These are phyloP conservation scores for Schizosaccharomyces lindneri DNA, from an alignment of 805 yeast genomes.

Conservation along the genomic window DNA sequence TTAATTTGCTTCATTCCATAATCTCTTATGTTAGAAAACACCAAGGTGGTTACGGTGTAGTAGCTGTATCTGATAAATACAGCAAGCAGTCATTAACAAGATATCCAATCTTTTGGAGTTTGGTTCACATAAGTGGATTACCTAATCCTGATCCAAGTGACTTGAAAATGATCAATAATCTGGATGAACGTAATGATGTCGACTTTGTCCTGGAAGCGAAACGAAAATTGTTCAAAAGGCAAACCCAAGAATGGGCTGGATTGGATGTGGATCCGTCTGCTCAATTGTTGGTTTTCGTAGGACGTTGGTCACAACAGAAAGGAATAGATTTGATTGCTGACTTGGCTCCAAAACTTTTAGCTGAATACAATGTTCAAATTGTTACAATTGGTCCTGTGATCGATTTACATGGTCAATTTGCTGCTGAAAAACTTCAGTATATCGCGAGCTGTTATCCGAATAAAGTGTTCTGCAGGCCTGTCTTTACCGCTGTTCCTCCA, in stretches of 20 bases:
- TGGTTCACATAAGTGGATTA: neutral
- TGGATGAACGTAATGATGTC: neutral
- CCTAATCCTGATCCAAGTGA: slow-evolving; percentile 3
- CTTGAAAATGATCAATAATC: neutral
- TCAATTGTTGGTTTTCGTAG: slow-evolving; percentile 1
- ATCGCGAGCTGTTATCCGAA: neutral
- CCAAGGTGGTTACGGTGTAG: slow-evolving; percentile 1
- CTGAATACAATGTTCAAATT: slow-evolving; percentile 1
- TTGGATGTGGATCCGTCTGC: neutral
- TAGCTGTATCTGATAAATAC: slow-evolving; percentile 2
- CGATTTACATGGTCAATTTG: slow-evolving; percentile 3
- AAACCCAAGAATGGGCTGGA: slow-evolving; percentile 1
- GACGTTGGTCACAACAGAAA: slow-evolving; percentile 2
- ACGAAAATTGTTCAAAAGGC: neutral
- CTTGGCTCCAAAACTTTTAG: neutral
- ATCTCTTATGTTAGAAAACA: slow-evolving; percentile 1
- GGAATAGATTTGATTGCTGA: slow-evolving; percentile 3
- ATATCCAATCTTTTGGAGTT: slow-evolving; percentile 3
- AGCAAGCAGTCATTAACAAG: slow-evolving; percentile 1
- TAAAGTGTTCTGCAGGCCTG: neutral
- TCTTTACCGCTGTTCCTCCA: slow-evolving; percentile 1
- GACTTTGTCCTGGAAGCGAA: slow-evolving; percentile 1
- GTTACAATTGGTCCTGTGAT: slow-evolving; percentile 2
- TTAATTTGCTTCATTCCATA: slow-evolving; percentile 1
- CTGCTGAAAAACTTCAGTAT: neutral